Base-by-base conservation (phyloP, 108 stramenopile genomes). In the Mediolabrus comicus region DNA sequence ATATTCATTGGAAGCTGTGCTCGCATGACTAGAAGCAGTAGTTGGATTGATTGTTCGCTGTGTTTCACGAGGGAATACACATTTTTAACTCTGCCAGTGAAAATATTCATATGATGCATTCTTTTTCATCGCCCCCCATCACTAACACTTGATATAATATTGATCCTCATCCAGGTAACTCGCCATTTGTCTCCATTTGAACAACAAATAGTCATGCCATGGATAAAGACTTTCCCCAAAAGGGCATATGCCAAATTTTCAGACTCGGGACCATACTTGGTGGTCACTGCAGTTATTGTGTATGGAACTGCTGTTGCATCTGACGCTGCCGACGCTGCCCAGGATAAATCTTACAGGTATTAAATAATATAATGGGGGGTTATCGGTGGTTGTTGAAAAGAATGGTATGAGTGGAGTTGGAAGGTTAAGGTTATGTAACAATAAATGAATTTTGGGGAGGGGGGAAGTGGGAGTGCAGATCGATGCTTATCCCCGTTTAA, bases 141-240 rank as follows among this genome's bases (percentile, higher is more conserved):
- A 7, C 22, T 55, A 22, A 52, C 12, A 27, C 49, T 35, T 24
- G 59, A 72, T 62, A 32, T 38, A 14, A 27, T 30, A 69, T 25
- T 61, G 32, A 53, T 70, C 22, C 46, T 30, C 24, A 30, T 2
- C n/a, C 41, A 90, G 89, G 80, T 92, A 51, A 92, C 85, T n/a
- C 83, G 75, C 71, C 84, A 87, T n/a, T 59, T 92, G 38, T 86
- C 88, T n/a, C 83, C 86, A 43, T 86, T 82, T 52, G 91, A 92
- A 71, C 86, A 89, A 43, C 86, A 89, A 60, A 65, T 80, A 55
- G 65, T 92, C 35, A 65, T 79, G 51, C 91, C 91, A 25, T 92
- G 88, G 88, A 62, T 92, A 55, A 80, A 84, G 62, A 89, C 88
- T 53, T 92, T 85, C 61, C 91, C 91, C 38, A 81, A 89, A 65